Conservation (phyloP, 345 rosid genomes). For the Corchorus olitorius region DNA sequence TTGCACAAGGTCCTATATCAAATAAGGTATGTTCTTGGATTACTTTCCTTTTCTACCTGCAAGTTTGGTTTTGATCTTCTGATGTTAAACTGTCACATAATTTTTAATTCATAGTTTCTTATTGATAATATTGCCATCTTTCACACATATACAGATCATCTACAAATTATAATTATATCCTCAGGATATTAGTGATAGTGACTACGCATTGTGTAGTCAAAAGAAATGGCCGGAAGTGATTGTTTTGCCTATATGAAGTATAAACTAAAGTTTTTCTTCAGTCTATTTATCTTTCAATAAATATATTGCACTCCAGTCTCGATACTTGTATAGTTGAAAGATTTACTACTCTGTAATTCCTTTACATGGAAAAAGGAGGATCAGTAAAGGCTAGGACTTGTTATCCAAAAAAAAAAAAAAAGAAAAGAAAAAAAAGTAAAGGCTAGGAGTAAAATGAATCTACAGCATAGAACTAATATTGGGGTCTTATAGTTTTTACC, state of each 20-base stretch:
- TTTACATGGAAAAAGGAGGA: neutral
- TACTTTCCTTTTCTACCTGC: neutral
- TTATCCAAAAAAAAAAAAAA: no score
- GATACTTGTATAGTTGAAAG: constrained; percentile 7
- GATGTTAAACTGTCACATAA: neutral
- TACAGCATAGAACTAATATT: neutral
- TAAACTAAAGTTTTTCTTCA: neutral
- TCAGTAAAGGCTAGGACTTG: no score
- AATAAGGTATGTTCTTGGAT: constrained; percentile 64
- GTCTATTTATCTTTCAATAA: neutral
- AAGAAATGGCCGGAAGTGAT: neutral
- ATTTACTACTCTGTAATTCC: neutral
- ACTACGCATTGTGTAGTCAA: neutral
- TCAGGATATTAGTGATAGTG: constrained; percentile 9
- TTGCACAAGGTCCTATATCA: constrained; percentile 92
- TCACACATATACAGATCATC: neutral
- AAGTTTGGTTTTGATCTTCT: constrained; percentile 4
- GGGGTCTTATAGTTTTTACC: neutral
- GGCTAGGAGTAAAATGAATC: constrained; percentile 5
- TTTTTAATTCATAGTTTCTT: neutral
- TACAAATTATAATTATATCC: neutral
- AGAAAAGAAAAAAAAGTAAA: neutral
- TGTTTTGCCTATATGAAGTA: neutral
- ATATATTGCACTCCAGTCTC: neutral
- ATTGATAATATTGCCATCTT: neutral